A percentile compares a stretch with the other conserved stretches of the same genome.
These are phyloP conservation scores for Fusarium mundagurra DNA, from an alignment of 2,329 filamentous ascomycete genomes.

Conservation along the genomic window DNA sequence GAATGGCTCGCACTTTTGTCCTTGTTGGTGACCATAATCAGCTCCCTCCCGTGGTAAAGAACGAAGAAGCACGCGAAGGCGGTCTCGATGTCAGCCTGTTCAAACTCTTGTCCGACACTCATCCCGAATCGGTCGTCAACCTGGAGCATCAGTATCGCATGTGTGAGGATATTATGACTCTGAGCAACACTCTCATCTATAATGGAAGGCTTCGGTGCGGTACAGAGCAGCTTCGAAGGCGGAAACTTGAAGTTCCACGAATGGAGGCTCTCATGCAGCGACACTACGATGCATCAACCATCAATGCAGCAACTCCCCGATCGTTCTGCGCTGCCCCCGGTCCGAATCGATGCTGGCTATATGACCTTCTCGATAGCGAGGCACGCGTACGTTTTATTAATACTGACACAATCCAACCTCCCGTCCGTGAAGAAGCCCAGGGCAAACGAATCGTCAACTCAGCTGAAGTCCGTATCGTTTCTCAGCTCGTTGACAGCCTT, in stretches of 20 bases:
- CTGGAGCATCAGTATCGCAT: slow-evolving; percentile 98
- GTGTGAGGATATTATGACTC: slow-evolving; percentile 95
- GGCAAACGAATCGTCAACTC: slow-evolving; percentile 90
- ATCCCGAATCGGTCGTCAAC: slow-evolving; percentile 88
- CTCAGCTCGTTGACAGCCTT: slow-evolving; percentile 83
- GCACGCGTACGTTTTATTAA: slow-evolving; percentile 88
- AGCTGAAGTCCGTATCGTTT: slow-evolving; percentile 80
- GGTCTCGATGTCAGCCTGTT: slow-evolving; percentile 94
- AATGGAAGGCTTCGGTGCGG: slow-evolving; percentile 90
- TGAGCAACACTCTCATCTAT: slow-evolving; percentile 95
- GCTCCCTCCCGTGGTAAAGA: slow-evolving; percentile 91
- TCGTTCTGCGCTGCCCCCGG: slow-evolving; percentile 65
- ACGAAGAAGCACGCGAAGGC: slow-evolving; percentile 84
- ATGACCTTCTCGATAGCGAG: slow-evolving; percentile 73
- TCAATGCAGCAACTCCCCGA: slow-evolving; percentile 53
- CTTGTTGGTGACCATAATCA: slow-evolving; percentile 98
- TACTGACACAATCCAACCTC: slow-evolving; percentile 77
- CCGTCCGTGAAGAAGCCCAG: slow-evolving; percentile 75
- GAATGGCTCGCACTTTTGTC: slow-evolving; percentile 92
- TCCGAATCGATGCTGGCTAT: slow-evolving; percentile 76
- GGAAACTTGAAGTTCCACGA: slow-evolving; percentile 74
- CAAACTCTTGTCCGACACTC: slow-evolving; percentile 88
- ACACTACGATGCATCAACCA: slow-evolving; percentile 64
- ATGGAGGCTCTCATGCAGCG: slow-evolving; percentile 68
- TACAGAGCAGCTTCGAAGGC: slow-evolving; percentile 76